Base-by-base conservation (phyloP, 305 asterid species). In the Caryopteris hybrid region DNA sequence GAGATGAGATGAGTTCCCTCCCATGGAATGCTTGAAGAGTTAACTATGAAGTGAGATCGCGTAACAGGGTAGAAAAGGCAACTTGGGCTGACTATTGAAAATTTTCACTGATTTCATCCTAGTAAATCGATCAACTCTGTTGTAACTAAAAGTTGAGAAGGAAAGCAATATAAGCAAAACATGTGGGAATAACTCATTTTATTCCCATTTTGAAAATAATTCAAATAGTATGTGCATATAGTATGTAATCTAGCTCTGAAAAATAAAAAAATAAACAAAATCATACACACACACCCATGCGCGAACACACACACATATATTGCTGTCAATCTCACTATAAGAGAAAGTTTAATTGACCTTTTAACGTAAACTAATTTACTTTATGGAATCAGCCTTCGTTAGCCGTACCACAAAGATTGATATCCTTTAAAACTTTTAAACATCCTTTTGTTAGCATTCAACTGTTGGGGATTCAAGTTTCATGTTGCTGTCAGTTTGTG, bases 401-500 rank as follows among this genome's bases (percentile, higher is more conserved):
- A 18, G 25, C 39, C 52, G 22, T n/a, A 23, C n/a, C 41, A 51
- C 48, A 65, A 34, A 36, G 41, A 12, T 10, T 51, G 18, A 22
- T 38, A 5, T 14, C 58, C 50, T 38, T 52, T 46, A 42, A 11
- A 2, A 67, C 42, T 41, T 58, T 21, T n/a, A 20, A 51, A 29
- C 39, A 22, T 64, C 45, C 61, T 45, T 57, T 66, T 23, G 38
- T 38, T 22, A 48, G 71, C 52, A 41, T 64, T 69, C 68, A 46
- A 61, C 66, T 38, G 47, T 59, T 55, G 72, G 50, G n/a, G 61
- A 29, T 38, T 33, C 69, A 33, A 59, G 46, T 74, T 51, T 65
- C 27, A 54, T 48, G 51, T 58, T 76, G 59, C 59, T 72, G 66
- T 60, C 64, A 70, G 61, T 73, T 62, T 58, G 43, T 76, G 64